Base-by-base conservation (phyloP, 495 filamentous ascomycete species). In the Aspergillus carlsbadensis region DNA sequence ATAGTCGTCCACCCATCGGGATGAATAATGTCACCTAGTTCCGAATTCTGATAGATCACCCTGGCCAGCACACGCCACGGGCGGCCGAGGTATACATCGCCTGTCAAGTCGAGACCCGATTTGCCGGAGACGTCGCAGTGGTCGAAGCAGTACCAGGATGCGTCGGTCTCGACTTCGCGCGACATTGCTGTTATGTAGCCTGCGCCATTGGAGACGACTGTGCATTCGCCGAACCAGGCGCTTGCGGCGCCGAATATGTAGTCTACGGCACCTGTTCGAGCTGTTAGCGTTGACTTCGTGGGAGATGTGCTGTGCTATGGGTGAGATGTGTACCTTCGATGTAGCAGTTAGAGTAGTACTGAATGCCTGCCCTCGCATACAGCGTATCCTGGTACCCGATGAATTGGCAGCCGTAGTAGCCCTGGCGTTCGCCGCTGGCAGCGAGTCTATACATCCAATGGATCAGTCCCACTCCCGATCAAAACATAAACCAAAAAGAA, bases 211-310 rank as follows among this genome's bases (percentile, higher is more conserved):
- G 86, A 82, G 5, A 78, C 68, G 31, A 89, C 82, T 54, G 84
- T 80, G 48, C 75, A 79, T 55, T 77, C 67, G 58, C 84, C 81
- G 57, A 89, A 86, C 85, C 86, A 90, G 8, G 79, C 80, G 10
- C 71, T 72, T 6, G 82, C 82, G 64, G 83, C 82, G 13, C 87
- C 87, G 67, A 87, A 89, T 58, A 89, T 83, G 61, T 86, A 88
- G 63, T 88, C 86, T 10, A 70, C 66, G 10, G 67, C 64, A 15
- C 71, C 71, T 71, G 41, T 6, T 5, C n/a, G n/a, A n/a, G n/a
- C n/a, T n/a, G n/a, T n/a, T n/a, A n/a, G n/a, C n/a, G n/a, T n/a
- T n/a, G 36, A 5, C 18, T 18, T 21, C 4, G 10, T 37, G 15
- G 35, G 6, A 17, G 15, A n/a, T 41, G 15, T 5, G 6, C 3